Base-by-base conservation (phyloP, 1,284 basidiomycete genomes). In the Farysia itapuensis region DNA sequence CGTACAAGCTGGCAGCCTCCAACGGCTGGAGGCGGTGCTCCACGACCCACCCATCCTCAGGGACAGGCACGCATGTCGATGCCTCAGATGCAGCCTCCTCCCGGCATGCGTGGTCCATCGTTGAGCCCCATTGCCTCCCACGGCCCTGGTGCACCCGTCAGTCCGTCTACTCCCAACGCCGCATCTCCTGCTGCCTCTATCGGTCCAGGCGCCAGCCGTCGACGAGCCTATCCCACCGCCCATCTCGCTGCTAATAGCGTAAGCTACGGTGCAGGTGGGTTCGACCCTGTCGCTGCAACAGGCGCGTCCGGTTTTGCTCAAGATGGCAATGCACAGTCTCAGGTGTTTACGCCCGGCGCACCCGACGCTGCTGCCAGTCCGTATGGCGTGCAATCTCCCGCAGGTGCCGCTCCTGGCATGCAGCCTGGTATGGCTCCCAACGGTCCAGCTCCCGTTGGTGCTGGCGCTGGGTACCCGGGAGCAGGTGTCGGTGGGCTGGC, bases 401-500 rank as follows among this genome's bases (percentile, higher is more conserved):
- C 56, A 18, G 36, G 48, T 35, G 53, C 36, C 16, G 52, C 43
- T 34, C 57, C 64, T 47, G 58, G 32, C 33, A 40, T 56, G 35
- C 30, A 42, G 26, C 31, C 63, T 5, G 34, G 33, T 23, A 12
- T 22, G 34, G 18, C 19, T 14, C 50, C 41, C 24, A 23, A 43
- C 31, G 40, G 25, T 4, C 43, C 48, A 19, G 59, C 23, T 24
- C 42, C 38, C 8, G 50, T 34, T 19, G 39, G 28, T 19, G 46
- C 54, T 25, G 48, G 47, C 11, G 63, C 34, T 35, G 20, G 52
- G 14, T 60, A 60, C 21, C 33, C 56, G 3, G 50, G 30, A 4
- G 38, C 31, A n/a, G 64, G 49, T 23, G 75, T 90, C 22, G 84
- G 85, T 64, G 83, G 84, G 31, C 81, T 95, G 60, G 79, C 87